Evolutionary conservation across 306 rosid species (phyloP).

Genomic region (Acacia crassicarpa): DNA sequence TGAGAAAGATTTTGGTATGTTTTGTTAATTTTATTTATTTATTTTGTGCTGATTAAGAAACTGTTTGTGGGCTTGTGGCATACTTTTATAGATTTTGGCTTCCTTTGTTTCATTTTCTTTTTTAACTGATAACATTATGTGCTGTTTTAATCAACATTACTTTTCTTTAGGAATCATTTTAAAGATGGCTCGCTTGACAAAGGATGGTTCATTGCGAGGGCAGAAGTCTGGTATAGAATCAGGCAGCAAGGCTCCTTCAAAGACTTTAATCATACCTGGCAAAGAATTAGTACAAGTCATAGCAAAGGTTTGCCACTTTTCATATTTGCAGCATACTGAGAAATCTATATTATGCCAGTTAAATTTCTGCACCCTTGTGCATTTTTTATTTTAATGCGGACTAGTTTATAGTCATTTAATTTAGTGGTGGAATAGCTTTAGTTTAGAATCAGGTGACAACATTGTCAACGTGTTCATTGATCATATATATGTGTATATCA

Average conservation of each 20-base stretch:
- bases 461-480: constrained; percentile 20
- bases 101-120: constrained; percentile 22
- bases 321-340: constrained; percentile 24
- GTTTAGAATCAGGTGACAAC: constrained; percentile 10
- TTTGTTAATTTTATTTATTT: constrained; percentile 29
- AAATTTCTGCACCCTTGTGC: background rate
- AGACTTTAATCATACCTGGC: constrained; percentile 70
- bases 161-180: constrained; percentile 68
- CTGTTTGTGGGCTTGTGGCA: constrained; percentile 15
- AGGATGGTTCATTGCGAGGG: constrained; percentile 69
- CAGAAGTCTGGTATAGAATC: constrained; percentile 60
- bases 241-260: constrained; percentile 63
- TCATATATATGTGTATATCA: constrained; percentile 28
- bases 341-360: constrained; percentile 14
- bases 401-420: constrained; percentile 13
- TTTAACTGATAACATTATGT: constrained; percentile 2
- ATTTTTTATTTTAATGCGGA: background rate
- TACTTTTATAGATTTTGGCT: constrained; percentile 18
- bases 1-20: constrained; percentile 87
- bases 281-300: constrained; percentile 89
- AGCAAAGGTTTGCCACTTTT: constrained; percentile 68
- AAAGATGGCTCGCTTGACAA: constrained; percentile 82
- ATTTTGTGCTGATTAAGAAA: constrained; percentile 24
- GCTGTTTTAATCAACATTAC: constrained; percentile 18
- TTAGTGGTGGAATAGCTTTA: background rate